Evolutionary conservation across 164 flowering plant species (phyloP).

Genomic region (Vitis vinifera): DNA sequence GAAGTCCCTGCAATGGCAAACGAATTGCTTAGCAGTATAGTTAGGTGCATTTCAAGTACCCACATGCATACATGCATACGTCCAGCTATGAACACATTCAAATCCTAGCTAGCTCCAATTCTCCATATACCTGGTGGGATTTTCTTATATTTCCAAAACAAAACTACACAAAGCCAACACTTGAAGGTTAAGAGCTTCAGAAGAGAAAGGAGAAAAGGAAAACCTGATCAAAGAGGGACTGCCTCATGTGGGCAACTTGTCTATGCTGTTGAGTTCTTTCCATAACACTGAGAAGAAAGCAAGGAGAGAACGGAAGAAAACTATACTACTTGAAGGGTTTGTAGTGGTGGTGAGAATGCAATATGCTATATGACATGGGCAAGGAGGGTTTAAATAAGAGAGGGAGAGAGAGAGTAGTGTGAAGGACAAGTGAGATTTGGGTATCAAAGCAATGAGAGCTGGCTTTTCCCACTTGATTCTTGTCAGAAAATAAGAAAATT

Average conservation of each 20-base stretch:
- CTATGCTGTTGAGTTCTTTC: constrained; percentile 43
- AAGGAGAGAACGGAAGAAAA: background rate
- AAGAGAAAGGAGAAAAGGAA: constrained; percentile 1
- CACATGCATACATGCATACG: too few relatives aligned
- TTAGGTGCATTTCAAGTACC: background rate
- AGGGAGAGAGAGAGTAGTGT: background rate
- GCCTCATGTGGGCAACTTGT: constrained; percentile 56
- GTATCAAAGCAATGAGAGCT: constrained; percentile 7
- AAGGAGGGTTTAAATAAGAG: constrained; percentile 19
- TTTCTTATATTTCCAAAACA: background rate
- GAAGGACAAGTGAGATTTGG: constrained; percentile 5
- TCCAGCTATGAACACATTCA: too few relatives aligned
- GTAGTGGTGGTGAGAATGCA: background rate
- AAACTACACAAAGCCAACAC: background rate
- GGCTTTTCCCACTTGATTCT: background rate
- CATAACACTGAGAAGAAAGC: constrained; percentile 21
- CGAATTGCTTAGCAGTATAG: background rate
- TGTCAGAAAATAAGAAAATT: too few relatives aligned
- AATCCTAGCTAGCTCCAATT: background rate
- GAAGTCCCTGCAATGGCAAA: constrained; percentile 50
- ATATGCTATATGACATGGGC: constrained; percentile 2
- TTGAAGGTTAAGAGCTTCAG: background rate
- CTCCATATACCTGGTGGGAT: too few relatives aligned
- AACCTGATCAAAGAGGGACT: constrained; percentile 77
- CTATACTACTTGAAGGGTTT: background rate